Conservation (phyloP, 495 filamentous ascomycete species). For the Mycothermus thermophilus region DNA sequence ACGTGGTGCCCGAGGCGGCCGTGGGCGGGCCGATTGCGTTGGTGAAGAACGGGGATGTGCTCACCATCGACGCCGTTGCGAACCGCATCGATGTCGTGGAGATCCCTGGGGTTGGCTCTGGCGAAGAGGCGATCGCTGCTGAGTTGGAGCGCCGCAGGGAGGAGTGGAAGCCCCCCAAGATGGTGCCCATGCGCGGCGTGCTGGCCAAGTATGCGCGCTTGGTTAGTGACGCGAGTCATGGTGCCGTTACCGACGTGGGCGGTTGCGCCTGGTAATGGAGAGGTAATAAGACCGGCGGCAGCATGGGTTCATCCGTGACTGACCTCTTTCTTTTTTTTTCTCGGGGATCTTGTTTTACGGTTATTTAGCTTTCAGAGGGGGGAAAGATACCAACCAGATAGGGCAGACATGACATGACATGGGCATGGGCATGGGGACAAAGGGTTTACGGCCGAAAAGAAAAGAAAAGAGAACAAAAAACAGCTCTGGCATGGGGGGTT, state of each 20-base stretch:
- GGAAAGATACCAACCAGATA: no score
- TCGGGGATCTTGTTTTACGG: no score
- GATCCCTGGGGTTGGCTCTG: slow-evolving; percentile 5
- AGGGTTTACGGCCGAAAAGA: slow-evolving; percentile 4
- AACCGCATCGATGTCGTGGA: slow-evolving; percentile 62
- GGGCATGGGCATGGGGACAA: no score
- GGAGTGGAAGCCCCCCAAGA: slow-evolving; percentile 59
- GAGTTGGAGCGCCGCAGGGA: slow-evolving; percentile 55
- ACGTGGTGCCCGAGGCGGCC: slow-evolving; percentile 82
- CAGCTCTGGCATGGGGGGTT: no score
- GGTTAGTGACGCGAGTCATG: slow-evolving; percentile 42
- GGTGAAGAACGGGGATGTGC: slow-evolving; percentile 64
- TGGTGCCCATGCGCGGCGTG: slow-evolving; percentile 68
- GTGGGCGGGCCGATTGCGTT: slow-evolving; percentile 73
- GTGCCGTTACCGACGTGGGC: slow-evolving; percentile 37
- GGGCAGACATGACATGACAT: no score
- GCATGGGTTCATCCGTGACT: neutral
- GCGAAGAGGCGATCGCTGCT: slow-evolving; percentile 30
- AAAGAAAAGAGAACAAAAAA: neutral
- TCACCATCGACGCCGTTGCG: slow-evolving; percentile 74
- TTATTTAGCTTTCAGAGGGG: no score
- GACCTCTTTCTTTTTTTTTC: neutral
- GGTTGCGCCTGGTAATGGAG: slow-evolving; percentile 12
- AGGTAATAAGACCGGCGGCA: neutral
- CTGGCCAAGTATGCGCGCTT: slow-evolving; percentile 76